These are phyloP conservation scores for Musa troglodytarum DNA, from an alignment of 176 grass and related monocot genomes.

Conservation along the genomic window DNA sequence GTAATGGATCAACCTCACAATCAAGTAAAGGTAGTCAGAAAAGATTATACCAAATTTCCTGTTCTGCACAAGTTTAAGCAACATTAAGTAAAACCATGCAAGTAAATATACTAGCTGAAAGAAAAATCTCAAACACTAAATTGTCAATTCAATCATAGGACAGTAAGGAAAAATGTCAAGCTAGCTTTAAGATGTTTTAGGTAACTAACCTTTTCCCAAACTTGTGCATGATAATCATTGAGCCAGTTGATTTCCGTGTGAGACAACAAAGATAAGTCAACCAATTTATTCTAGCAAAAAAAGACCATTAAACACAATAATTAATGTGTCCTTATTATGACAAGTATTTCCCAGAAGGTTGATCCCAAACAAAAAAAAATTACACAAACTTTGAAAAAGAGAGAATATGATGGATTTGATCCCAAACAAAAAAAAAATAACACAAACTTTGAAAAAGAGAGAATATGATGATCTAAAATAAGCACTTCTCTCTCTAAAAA, in stretches of 20 bases:
- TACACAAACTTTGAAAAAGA: no score
- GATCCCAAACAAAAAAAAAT: no score
- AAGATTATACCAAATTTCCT: no score
- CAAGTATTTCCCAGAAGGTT: neutral
- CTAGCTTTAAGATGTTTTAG: neutral
- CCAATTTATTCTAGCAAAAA: constrained; percentile 50
- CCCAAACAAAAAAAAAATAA: no score
- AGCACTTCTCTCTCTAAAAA: neutral
- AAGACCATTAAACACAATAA: neutral
- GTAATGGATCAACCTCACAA: no score
- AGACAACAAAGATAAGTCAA: constrained; percentile 61
- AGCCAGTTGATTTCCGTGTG: constrained; percentile 65
- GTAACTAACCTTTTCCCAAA: constrained; percentile 76
- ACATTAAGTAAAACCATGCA: no score
- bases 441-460: no score
- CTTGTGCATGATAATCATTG: constrained; percentile 63
- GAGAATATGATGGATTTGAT: neutral
- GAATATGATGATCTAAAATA: neutral
- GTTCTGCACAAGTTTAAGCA: no score
- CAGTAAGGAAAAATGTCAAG: neutral
- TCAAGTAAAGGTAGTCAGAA: no score
- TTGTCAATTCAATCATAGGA: neutral
- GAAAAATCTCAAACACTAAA: neutral
- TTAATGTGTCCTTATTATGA: neutral
- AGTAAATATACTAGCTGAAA: neutral